Base-by-base conservation (phyloP, 192 early-diverging fungal genomes). In the Fimicolochytrium jonesii region DNA sequence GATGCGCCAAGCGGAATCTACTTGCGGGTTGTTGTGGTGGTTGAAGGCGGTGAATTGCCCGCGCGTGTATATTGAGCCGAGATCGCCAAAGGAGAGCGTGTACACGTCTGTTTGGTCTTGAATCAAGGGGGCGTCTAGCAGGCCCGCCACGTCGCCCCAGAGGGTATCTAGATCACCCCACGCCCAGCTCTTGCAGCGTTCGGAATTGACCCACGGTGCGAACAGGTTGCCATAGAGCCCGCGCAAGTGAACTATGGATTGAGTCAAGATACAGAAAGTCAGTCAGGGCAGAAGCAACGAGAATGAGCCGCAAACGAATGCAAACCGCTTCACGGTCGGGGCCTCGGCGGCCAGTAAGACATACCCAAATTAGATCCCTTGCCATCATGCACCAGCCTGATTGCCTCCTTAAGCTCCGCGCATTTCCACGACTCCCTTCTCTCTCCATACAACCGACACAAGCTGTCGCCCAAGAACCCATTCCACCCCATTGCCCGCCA, bases 131-230 rank as follows among this genome's bases (percentile, higher is more conserved):
- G 35, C 34, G 36, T 63, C 33, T 2, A 63, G 50, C 3, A 36
- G 32, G 25, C 13, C 0, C 3, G 30, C 28, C 18, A 63, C 13
- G 32, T 51, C 49, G 47, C 61, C 61, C 31, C 47, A 53, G 31
- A 53, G n/a, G 25, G 36, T 39, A 37, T 63, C 61, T 13, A 63
- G 61, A 31, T 63, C 61, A 4, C 11, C 46, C 61, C 61, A 63
- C 20, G 48, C 61, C 61, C 61, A 63, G 2, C 48, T 17, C 10
- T 6, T 2, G 50, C 61, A 63, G 2, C 36, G 30, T 11, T 47
- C 25, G 34, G 61, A 49, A 20, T 39, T 35, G 29, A 52, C 23
- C 61, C 61, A 63, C 18, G 29, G 30, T 35, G 31, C 31, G 39
- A 63, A 63, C n/a, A 63, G 32, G 22, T 63, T 23, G 34, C 61